Percentiles rank a stretch among this genome's conserved stretches.
phyloP scores from a whole-genome alignment of 2,329 filamentous ascomycete genomes.

The Tolypocladium amazonense region DNA sequence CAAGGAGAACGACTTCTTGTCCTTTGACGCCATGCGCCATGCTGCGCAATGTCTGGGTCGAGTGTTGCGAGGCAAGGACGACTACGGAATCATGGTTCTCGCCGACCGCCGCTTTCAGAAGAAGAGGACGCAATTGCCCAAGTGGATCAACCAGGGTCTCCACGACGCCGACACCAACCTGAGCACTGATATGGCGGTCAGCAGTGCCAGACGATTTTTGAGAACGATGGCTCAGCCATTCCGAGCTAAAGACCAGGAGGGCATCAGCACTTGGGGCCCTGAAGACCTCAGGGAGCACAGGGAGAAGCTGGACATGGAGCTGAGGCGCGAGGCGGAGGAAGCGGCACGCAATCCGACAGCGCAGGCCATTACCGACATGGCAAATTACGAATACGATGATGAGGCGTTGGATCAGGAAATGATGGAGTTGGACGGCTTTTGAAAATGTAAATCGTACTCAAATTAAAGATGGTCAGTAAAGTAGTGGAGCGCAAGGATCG shows the following conservation, averaged over 20 bases:
- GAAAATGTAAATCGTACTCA: not conserved
- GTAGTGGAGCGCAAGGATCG: not conserved
- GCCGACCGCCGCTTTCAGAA: constrained; percentile 90
- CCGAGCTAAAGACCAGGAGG: constrained; percentile 71
- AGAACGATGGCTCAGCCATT: constrained; percentile 89
- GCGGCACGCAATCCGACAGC: constrained; percentile 15
- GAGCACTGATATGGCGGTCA: constrained; percentile 91
- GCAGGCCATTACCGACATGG: constrained; percentile 5
- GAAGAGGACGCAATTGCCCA: constrained; percentile 81
- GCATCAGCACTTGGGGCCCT: constrained; percentile 84
- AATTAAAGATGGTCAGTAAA: not conserved
- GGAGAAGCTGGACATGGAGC: constrained; percentile 60
- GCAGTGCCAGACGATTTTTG: constrained; percentile 79
- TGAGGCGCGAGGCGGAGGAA: constrained; percentile 51
- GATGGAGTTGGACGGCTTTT: constrained; percentile 39
- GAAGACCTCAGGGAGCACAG: constrained; percentile 70
- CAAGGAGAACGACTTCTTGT: constrained; percentile 92
- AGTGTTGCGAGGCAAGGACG: constrained; percentile 90
- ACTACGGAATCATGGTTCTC: constrained; percentile 99
- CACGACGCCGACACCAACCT: constrained; percentile 79
- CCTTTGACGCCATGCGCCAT: constrained; percentile 99
- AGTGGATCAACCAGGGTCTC: constrained; percentile 90
- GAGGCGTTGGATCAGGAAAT: constrained; percentile 42
- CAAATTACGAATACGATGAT: constrained; percentile 43
- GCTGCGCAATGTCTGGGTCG: constrained; percentile 93